Percentiles rank a stretch among this genome's conserved stretches.
Evolutionary conservation across 1,284 basidiomycete genomes (phyloP).

Genomic region (Mycosarcoma maydis): DNA sequence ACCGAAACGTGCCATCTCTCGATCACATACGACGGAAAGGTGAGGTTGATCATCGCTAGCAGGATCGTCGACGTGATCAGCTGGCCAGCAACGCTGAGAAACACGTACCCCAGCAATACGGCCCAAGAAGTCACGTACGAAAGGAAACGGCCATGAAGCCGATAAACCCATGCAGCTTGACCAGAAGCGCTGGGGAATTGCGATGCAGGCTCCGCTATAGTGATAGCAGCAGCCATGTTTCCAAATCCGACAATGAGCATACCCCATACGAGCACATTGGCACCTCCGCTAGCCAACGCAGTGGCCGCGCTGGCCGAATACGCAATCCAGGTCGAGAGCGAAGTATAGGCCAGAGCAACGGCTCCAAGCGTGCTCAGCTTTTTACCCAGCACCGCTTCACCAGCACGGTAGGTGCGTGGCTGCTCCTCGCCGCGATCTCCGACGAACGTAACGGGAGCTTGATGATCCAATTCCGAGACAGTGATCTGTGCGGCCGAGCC

Average conservation of each 20-base stretch:
- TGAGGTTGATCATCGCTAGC: constrained; percentile 33
- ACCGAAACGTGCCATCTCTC: constrained; percentile 12
- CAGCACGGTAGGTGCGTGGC: background rate
- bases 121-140: constrained; percentile 27
- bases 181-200: constrained; percentile 19
- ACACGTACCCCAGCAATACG: constrained; percentile 23
- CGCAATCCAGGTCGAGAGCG: constrained; percentile 33
- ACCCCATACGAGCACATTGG: constrained; percentile 37
- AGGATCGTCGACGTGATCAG: constrained; percentile 20
- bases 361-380: constrained; percentile 27
- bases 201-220: constrained; percentile 18
- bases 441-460: constrained; percentile 3
- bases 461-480: constrained; percentile 9
- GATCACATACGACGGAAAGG: constrained; percentile 15
- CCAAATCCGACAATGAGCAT: constrained; percentile 25
- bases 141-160: constrained; percentile 7
- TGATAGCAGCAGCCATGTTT: constrained; percentile 23
- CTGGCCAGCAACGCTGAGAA: constrained; percentile 22
- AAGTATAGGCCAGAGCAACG: constrained; percentile 21
- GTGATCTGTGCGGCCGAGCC: constrained; percentile 2
- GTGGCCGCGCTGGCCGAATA: constrained; percentile 18
- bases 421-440: constrained; percentile 7
- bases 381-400: constrained; percentile 10
- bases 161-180: constrained; percentile 25
- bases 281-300: constrained; percentile 27